A percentile compares a stretch with the other conserved stretches of the same genome.
Evolutionary conservation across 495 filamentous ascomycete genomes (phyloP).

Genomic region (Filosporella fistucella): DNA sequence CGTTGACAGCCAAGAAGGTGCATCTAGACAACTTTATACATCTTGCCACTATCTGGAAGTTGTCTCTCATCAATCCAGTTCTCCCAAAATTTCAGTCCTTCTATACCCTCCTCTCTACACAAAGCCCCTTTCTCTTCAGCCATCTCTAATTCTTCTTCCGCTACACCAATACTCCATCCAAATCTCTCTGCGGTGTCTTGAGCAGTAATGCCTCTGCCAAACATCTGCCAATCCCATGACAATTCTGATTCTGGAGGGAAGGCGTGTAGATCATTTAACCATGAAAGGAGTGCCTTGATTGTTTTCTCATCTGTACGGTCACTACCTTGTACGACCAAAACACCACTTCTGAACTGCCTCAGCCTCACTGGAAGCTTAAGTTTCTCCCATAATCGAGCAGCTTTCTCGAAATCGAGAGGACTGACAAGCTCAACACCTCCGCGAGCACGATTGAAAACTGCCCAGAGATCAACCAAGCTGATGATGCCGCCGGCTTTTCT

Average conservation of each 20-base stretch:
- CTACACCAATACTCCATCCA: slow-evolving; percentile 98
- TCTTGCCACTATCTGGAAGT: not conserved
- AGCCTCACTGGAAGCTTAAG: slow-evolving; percentile 82
- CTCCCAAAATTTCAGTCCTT: slow-evolving; percentile 78
- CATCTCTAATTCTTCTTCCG: slow-evolving; percentile 94
- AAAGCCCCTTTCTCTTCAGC: slow-evolving; percentile 81
- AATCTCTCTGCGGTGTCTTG: slow-evolving; percentile 87
- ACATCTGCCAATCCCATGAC: slow-evolving; percentile 69
- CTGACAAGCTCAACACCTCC: slow-evolving; percentile 93
- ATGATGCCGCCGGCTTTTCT: slow-evolving; percentile 87
- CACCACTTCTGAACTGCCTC: slow-evolving; percentile 83
- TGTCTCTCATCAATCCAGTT: slow-evolving; percentile 43
- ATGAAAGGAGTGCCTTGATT: slow-evolving; percentile 65
- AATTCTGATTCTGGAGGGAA: slow-evolving; percentile 59
- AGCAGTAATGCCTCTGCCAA: slow-evolving; percentile 82
- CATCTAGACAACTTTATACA: slow-evolving; percentile 13
- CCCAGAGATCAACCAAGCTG: slow-evolving; percentile 93
- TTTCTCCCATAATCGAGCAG: slow-evolving; percentile 82
- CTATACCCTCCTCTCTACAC: slow-evolving; percentile 79
- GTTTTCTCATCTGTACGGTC: slow-evolving; percentile 92
- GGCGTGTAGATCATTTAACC: slow-evolving; percentile 69
- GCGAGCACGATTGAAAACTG: slow-evolving; percentile 91
- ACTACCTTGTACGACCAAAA: slow-evolving; percentile 84
- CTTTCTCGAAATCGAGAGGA: slow-evolving; percentile 87
- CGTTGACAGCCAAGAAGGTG: not conserved